phyloP scores from a whole-genome alignment of 176 grass and related monocot genomes.

The Avena atlantica region DNA sequence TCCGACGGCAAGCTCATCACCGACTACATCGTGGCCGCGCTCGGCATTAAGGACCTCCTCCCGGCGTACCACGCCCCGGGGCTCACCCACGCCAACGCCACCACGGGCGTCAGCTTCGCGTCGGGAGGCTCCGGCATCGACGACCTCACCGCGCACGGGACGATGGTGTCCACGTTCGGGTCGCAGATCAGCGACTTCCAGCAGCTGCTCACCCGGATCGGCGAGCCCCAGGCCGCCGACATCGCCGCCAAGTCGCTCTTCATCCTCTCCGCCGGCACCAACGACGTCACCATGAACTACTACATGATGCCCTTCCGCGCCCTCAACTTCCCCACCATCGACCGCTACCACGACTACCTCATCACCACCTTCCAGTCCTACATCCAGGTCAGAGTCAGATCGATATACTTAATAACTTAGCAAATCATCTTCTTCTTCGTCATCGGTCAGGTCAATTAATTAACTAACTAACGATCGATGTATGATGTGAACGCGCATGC shows the following conservation, averaged over 20 bases:
- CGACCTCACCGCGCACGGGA: conserved; percentile 49
- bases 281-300: conserved; percentile 69
- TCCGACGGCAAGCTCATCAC: conserved; percentile 66
- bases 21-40: conserved; percentile 67
- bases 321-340: conserved; percentile 35
- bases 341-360: conserved; percentile 57
- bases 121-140: conserved; percentile 74
- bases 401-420: neutral
- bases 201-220: conserved; percentile 44
- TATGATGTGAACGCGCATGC: neutral
- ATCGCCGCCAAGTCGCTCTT: conserved; percentile 50
- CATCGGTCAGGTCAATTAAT: no score
- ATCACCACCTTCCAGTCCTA: conserved; percentile 42
- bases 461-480: no score
- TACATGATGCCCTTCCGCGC: conserved; percentile 33
- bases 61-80: conserved; percentile 44
- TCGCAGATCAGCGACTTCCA: conserved; percentile 56
- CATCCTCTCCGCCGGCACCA: conserved; percentile 61
- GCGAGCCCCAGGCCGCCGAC: conserved; percentile 35
- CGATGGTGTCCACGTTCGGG: conserved; percentile 46
- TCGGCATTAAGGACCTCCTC: conserved; percentile 61
- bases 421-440: no score
- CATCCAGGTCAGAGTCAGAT: conserved; percentile 41
- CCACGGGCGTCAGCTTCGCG: conserved; percentile 74
- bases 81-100: conserved; percentile 32